Conservation (phyloP, 352 stramenopile species). For the Globisporangium sylvaticum region DNA sequence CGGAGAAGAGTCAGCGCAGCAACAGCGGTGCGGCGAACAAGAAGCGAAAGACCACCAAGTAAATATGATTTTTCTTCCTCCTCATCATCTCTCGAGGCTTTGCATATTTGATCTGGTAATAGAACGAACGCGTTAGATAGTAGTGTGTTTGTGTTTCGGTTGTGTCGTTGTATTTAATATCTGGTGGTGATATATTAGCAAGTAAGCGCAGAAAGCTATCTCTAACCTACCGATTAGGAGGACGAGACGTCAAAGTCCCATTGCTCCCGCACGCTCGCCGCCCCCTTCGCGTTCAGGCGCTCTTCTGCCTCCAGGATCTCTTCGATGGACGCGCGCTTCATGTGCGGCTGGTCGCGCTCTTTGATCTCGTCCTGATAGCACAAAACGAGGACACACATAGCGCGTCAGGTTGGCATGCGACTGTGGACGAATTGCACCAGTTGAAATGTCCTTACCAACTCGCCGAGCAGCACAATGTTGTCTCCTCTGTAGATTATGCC, state of each 20-base stretch:
- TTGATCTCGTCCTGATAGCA: constrained; percentile 65
- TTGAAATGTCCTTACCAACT: constrained; percentile 46
- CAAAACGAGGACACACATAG: neutral
- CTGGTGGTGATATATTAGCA: neutral
- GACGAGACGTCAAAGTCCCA: constrained; percentile 77
- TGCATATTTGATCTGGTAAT: constrained; percentile 10
- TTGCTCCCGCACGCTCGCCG: constrained; percentile 69
- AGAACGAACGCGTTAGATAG: neutral
- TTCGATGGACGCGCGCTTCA: constrained; percentile 75
- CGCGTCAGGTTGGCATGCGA: neutral
- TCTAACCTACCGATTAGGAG: constrained; percentile 6
- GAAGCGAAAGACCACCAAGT: constrained; percentile 39
- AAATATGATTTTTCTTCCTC: neutral
- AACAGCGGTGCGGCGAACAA: constrained; percentile 23
- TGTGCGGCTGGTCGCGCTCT: constrained; percentile 76
- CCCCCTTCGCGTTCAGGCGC: constrained; percentile 55
- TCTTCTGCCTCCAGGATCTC: constrained; percentile 82
- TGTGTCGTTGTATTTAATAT: neutral
- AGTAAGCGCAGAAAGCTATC: neutral
- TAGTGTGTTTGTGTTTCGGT: neutral
- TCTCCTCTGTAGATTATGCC: constrained; percentile 45
- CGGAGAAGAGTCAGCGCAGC: constrained; percentile 48
- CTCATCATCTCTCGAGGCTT: neutral
- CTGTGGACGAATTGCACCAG: neutral
- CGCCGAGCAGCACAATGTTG: constrained; percentile 85